A percentile compares a stretch with the other conserved stretches of the same genome.
Evolutionary conservation across 2,329 filamentous ascomycete species (phyloP).

Genomic region (Fusarium armeniacum): DNA sequence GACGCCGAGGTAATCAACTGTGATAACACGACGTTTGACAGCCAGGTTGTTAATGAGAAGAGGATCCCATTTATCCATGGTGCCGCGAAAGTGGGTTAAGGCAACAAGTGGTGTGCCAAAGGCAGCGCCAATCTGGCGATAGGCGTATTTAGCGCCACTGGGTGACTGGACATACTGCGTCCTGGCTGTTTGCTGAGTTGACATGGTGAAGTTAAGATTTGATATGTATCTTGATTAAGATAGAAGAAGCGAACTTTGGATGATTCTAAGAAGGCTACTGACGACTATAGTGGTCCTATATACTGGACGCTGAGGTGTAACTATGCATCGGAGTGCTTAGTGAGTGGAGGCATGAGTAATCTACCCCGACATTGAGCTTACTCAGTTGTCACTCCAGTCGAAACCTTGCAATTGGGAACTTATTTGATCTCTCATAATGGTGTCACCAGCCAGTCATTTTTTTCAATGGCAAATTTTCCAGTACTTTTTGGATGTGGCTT

Average conservation of each 20-base stretch:
- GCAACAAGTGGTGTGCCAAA: neutral
- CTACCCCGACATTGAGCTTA: neutral
- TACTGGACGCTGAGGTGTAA: neutral
- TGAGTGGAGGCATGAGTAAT: neutral
- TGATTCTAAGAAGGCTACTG: accelerated
- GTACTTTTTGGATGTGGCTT: neutral
- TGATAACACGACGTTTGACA: neutral
- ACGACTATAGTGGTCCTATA: accelerated
- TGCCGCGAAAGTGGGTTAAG: neutral
- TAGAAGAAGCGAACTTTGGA: accelerated
- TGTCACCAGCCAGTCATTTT: neutral
- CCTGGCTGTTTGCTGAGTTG: constrained; percentile 16
- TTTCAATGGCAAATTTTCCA: accelerated
- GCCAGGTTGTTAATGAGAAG: constrained; percentile 4
- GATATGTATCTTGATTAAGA: accelerated
- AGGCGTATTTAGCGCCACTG: neutral
- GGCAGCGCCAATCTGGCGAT: constrained; percentile 7
- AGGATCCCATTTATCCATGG: constrained; percentile 25
- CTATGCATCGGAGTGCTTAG: neutral
- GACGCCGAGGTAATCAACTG: constrained; percentile 14
- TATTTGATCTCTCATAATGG: neutral
- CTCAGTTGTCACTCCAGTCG: neutral
- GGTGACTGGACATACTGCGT: constrained; percentile 6
- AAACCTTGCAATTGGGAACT: neutral
- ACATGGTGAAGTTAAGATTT: neutral